Evolutionary conservation across 2,329 filamentous ascomycete species (phyloP), one percentile per base, ranked within the genome.

Genomic region (Didymella arachidicola): DNA sequence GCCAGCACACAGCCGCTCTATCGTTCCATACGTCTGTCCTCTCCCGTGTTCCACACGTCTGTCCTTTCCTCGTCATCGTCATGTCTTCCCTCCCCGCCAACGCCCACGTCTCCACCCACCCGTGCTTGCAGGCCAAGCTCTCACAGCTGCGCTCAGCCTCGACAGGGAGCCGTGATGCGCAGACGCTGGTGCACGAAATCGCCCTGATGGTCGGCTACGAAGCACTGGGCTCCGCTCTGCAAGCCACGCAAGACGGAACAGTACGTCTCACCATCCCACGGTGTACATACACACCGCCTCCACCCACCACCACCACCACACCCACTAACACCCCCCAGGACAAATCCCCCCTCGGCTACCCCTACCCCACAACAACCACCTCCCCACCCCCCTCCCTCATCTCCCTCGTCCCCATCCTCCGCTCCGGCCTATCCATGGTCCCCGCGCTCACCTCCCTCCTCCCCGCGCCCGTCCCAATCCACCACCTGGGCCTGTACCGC

Each of bases 401-500:
- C 67, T 93, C 89, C 51, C 84, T 98, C 52, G 89, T 98, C 2
- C 94, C 94, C 36, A 96, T 98, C 77, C 86, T 98, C n/a, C 86
- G 94, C 60, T 96, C 92, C 3, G 94, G 94, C 26, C 83, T 97
- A 39, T 91, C 87, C 75, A 97, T 98, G 93, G 86, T 96, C 42
- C 91, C 96, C 73, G 90, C 92, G 26, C 81, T 97, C 42, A 89
- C 94, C 80, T 88, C 88, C 27, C 84, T 98, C 70, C 91, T 98
- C 59, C 93, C 94, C 18, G 75, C 79, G 36, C 85, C 92, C 14
- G 90, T 94, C 30, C 89, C 93, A 7, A 86, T 97, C 64, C 93
- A 98, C 81, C 94, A 98, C 77, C 89, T 98, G 7, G 94, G 95
- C 66, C 89, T 98, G 72, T 98, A 94, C 83, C 92, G 93, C 73